phyloP scores from a whole-genome alignment of 306 rosid genomes.

The Cercis canadensis region DNA sequence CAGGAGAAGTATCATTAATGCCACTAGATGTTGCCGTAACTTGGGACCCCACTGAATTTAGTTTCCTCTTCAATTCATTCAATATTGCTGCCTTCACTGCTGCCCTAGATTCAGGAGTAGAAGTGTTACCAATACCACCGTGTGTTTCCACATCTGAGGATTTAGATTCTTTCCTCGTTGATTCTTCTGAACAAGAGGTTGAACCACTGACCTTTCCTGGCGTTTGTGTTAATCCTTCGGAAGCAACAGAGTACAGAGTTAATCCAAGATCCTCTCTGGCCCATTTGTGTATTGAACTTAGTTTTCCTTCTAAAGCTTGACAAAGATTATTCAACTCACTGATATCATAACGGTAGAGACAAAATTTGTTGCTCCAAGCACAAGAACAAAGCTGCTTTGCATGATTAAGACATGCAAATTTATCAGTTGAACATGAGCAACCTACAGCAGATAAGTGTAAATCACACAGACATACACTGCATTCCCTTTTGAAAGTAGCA shows the following conservation, averaged over 20 bases:
- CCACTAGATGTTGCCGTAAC: not conserved
- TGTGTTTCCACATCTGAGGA: slow-evolving; percentile 21
- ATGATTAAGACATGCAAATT: slow-evolving; percentile 77
- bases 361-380: slow-evolving; percentile 60
- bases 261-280: slow-evolving; percentile 76
- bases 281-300: slow-evolving; percentile 69
- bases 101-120: slow-evolving; percentile 34
- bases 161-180: slow-evolving; percentile 30
- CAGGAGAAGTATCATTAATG: not conserved
- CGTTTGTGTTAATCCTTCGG: slow-evolving; percentile 43
- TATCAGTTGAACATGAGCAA: slow-evolving; percentile 71
- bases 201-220: slow-evolving; percentile 23
- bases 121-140: not conserved
- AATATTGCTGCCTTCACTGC: slow-evolving; percentile 41
- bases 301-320: slow-evolving; percentile 83
- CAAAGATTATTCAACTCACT: slow-evolving; percentile 64
- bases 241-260: slow-evolving; percentile 39
- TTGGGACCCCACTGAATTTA: slow-evolving; percentile 23
- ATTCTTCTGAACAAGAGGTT: not conserved
- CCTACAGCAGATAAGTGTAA: slow-evolving; percentile 76
- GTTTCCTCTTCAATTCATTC: slow-evolving; percentile 35
- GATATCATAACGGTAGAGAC: slow-evolving; percentile 67
- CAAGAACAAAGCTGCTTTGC: slow-evolving; percentile 84
- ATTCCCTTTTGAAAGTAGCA: slow-evolving; percentile 66
- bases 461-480: slow-evolving; percentile 72